Percentiles rank a stretch among this genome's conserved stretches.
Conservation (phyloP, 441 rosid species). For the Rhodomyrtus psidioides region DNA sequence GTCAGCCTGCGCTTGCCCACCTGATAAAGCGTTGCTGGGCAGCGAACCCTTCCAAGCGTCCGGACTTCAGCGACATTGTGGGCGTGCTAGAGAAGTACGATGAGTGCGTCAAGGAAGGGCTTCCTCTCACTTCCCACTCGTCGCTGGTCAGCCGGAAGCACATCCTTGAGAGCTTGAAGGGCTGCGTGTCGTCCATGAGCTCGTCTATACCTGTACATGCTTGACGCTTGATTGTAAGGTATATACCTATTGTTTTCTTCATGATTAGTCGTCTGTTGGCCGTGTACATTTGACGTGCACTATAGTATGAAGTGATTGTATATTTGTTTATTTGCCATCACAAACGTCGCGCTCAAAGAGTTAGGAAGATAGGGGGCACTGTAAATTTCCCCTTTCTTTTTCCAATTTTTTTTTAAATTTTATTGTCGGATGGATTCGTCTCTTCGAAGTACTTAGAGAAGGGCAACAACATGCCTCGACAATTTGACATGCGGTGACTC, state of each 20-base stretch:
- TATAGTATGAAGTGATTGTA: background rate
- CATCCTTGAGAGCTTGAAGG: constrained; percentile 64
- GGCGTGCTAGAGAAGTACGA: constrained; percentile 73
- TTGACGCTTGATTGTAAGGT: constrained; percentile 19
- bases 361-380: background rate
- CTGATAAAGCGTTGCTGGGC: constrained; percentile 91
- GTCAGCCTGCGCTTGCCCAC: constrained; percentile 86
- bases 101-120: constrained; percentile 81
- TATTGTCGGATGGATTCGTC: background rate
- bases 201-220: constrained; percentile 79
- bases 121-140: constrained; percentile 69
- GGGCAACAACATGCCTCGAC: background rate
- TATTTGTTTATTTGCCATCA: background rate
- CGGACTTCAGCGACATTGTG: constrained; percentile 87
- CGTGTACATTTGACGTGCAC: background rate
- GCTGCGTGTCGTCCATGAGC: constrained; percentile 50
- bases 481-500: background rate
- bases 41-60: constrained; percentile 74
- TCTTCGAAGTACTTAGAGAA: background rate
- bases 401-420: background rate
- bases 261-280: background rate
- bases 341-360: background rate
- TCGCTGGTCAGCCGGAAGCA: constrained; percentile 54
- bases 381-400: background rate
- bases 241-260: constrained; percentile 1